Base-by-base conservation (phyloP, 2,329 filamentous ascomycete genomes). In the Fusarium humuli region DNA sequence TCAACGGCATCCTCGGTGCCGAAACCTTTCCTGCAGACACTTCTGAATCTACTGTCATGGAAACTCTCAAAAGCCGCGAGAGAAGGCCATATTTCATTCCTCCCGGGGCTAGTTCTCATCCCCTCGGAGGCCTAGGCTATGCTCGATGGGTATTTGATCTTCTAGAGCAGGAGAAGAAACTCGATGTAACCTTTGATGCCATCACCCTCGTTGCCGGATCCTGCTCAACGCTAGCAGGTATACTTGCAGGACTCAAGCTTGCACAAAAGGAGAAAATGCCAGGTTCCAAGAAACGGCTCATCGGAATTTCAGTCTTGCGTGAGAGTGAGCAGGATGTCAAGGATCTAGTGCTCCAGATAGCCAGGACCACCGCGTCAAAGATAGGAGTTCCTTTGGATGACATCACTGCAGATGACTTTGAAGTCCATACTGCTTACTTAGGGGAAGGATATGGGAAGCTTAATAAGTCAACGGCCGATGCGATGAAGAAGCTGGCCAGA, bases 101-200 rank as follows among this genome's bases (percentile, higher is more conserved):
- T 18, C n/a, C 56, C 1, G 67, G 67, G 1, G 67, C 66, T 16
- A 70, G 67, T 20, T 41, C 61, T 4, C 67, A 69, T 52, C 52
- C 56, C 8, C 37, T 63, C 0, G 67, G 67, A 1, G 67, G 67
- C 7, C 9, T 69, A 5, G 67, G 67, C 13, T 69, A 62, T 23
- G 67, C 67, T n/a, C 56, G 57, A 10, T 69, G 67, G 67, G 67
- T 48, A 3, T 70, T 69, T 6, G 61, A 69, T 4, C n/a, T 69
- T 3, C 48, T 69, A 3, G 67, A 69, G 18, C 52, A 69, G 5
- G 67, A 70, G 18, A 9, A 18, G 3, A 70, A 20, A 8, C 29
- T 67, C 13, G 57, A 45, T 11, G 16, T 67, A 5, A 44, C 34
- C 3, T 69, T 69, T 41, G 61, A 67, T 20, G n/a, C 41, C 13